phyloP scores from a whole-genome alignment of 306 rosid genomes.

The Cucurbita argyrosperma region DNA sequence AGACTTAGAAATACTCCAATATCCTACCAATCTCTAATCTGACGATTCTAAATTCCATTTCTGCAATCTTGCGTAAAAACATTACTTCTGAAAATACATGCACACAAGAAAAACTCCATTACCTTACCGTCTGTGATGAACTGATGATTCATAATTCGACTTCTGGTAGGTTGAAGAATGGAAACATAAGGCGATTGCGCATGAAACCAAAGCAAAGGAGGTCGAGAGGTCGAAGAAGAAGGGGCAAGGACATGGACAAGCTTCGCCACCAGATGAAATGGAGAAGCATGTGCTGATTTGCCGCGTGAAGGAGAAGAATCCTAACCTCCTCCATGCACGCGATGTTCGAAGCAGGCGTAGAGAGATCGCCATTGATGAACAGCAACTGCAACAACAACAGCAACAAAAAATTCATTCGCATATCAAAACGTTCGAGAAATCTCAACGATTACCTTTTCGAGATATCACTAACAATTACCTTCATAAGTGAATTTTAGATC shows the following conservation, averaged over 20 bases:
- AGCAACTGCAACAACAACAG: constrained; percentile 20
- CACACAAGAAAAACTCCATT: not conserved
- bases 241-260: not conserved
- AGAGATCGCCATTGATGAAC: constrained; percentile 19
- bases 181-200: constrained; percentile 54
- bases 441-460: constrained; percentile 33
- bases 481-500: not conserved
- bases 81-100: not conserved
- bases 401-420: constrained; percentile 9
- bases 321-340: not conserved
- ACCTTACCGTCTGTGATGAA: not conserved
- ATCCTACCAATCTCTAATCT: not conserved
- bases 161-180: constrained; percentile 72
- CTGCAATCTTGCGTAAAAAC: no score
- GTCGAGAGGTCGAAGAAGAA: constrained; percentile 25
- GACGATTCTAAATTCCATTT: not conserved
- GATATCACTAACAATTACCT: constrained; percentile 21
- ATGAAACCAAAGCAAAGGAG: constrained; percentile 42
- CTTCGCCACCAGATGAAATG: constrained; percentile 29
- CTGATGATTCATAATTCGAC: not conserved
- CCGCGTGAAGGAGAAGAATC: constrained; percentile 41
- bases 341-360: constrained; percentile 23
- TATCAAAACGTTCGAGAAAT: constrained; percentile 8
- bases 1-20: not conserved
- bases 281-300: constrained; percentile 74